Base-by-base conservation (phyloP, 805 yeast genomes). In the Pichia manshurica region DNA sequence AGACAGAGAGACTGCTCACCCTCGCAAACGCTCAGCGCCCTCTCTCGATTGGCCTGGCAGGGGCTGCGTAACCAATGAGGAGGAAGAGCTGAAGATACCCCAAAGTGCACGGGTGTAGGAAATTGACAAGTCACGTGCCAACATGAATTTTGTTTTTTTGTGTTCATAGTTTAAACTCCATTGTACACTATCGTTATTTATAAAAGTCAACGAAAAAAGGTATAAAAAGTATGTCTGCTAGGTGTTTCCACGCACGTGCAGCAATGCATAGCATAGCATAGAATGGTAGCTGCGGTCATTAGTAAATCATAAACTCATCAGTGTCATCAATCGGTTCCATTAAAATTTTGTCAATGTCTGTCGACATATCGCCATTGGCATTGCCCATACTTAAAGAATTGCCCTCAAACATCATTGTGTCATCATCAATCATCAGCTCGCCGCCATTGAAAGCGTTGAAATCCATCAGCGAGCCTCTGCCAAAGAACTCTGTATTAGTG, bases 391-490 rank as follows among this genome's bases (percentile, higher is more conserved):
- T 22, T n/a, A 19, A 31, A 4, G 44, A 17, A 6, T 8, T 31
- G 21, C 25, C 8, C 10, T 41, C 44, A 41, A 41, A 41, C 37
- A 41, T 41, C 36, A 41, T n/a, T 4, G 21, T 28, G 9, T 42
- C 46, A 16, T 48, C 44, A 19, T 32, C 42, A 8, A 48, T 23
- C 36, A 48, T 44, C n/a, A 32, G 15, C 19, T 48, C 50, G 8
- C 46, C 46, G 12, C 44, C 42, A 12, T 25, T 44, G 23, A 48
- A 48, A 4, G 41, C 36, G 35, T 44, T 48, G 19, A 48, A 44
- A 29, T 48, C 50, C 43, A 46, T 42, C 37, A 46, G 35, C 8
- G 46, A 37, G 21, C 49, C 49, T 23, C 45, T 46, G n/a, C 33
- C 44, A 15, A 43, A 39, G 13, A 43, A 33, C 13, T 42, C 49